phyloP scores from a whole-genome alignment of 2,329 filamentous ascomycete genomes.

The Colletotrichum falcatum region DNA sequence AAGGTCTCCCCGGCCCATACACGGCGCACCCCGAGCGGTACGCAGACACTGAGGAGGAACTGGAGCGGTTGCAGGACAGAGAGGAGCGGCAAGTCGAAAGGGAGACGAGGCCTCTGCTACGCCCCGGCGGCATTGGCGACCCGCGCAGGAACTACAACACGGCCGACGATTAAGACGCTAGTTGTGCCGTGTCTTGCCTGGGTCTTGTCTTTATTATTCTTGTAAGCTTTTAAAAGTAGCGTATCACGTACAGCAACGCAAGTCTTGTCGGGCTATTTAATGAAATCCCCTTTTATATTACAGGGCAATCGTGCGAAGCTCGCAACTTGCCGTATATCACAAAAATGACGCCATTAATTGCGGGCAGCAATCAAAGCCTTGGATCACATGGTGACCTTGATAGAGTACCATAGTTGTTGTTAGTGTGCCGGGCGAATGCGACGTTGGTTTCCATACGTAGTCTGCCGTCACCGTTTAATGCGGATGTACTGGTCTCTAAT shows the following conservation, averaged over 20 bases:
- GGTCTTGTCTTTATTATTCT: not conserved
- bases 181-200: not conserved
- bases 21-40: slow-evolving; percentile 65
- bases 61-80: slow-evolving; percentile 62
- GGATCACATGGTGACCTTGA: no score
- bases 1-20: slow-evolving; percentile 62
- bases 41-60: slow-evolving; percentile 63
- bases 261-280: not conserved
- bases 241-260: not conserved
- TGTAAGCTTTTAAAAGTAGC: not conserved
- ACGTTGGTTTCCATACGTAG: no score
- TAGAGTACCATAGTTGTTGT: not conserved
- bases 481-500: not conserved
- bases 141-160: slow-evolving; percentile 56
- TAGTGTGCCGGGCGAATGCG: not conserved
- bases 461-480: not conserved
- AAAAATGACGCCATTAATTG: no score
- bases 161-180: slow-evolving; percentile 34
- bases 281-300: no score
- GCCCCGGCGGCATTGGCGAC: slow-evolving; percentile 63
- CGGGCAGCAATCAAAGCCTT: no score
- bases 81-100: slow-evolving; percentile 63
- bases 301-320: not conserved
- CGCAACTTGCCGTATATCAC: not conserved
- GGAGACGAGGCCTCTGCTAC: slow-evolving; percentile 64